Percentiles rank a stretch among this genome's conserved stretches.
phyloP scores from a whole-genome alignment of 1,284 basidiomycete genomes.

The Bothia castanella region DNA sequence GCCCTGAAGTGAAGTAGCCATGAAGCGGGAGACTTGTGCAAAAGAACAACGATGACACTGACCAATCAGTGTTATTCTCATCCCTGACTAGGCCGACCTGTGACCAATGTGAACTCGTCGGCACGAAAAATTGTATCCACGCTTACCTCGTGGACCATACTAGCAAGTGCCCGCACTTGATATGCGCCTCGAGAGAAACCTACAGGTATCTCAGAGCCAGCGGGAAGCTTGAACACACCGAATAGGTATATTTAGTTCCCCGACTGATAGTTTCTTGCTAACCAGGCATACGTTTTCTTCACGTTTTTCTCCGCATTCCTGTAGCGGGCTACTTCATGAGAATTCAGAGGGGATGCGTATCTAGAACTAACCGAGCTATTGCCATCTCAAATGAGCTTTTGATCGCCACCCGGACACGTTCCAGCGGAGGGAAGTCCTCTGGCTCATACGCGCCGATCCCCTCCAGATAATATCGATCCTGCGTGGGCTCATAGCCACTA shows the following conservation, averaged over 20 bases:
- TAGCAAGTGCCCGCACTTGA: slow-evolving; percentile 38
- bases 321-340: not conserved
- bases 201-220: slow-evolving; percentile 29
- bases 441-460: not conserved
- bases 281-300: slow-evolving; percentile 36
- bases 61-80: slow-evolving; percentile 1
- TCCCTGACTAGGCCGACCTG: slow-evolving; percentile 16
- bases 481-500: no score
- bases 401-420: not conserved
- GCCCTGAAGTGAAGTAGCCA: slow-evolving; percentile 31
- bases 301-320: slow-evolving; percentile 20
- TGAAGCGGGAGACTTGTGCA: not conserved
- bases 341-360: not conserved
- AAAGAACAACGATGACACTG: not conserved
- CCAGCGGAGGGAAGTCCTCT: not conserved
- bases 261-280: slow-evolving; percentile 30
- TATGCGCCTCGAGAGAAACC: slow-evolving; percentile 42
- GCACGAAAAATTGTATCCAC: not conserved
- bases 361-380: slow-evolving; percentile 7
- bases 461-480: not conserved
- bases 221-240: slow-evolving; percentile 28
- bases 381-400: not conserved
- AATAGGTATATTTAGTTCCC: slow-evolving; percentile 39
- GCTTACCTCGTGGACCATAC: slow-evolving; percentile 34
- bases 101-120: slow-evolving; percentile 28